Conservation (phyloP, 352 stramenopile species). For the Globisporangium cystogenes region DNA sequence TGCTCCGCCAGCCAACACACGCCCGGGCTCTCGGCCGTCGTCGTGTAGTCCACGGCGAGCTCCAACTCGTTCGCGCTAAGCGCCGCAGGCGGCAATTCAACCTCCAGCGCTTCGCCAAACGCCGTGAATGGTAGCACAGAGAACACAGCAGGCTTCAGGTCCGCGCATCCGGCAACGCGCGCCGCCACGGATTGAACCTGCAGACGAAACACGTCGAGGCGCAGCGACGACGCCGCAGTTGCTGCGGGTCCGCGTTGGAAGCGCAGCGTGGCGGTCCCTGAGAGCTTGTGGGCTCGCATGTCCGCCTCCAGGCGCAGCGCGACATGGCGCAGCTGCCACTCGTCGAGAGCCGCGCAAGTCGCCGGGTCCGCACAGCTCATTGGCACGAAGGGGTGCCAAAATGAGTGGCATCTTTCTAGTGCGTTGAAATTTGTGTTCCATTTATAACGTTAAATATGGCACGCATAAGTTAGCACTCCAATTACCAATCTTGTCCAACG, state of each 20-base stretch:
- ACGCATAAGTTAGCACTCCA: too few relatives aligned
- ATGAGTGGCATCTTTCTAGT: too few relatives aligned
- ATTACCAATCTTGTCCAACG: too few relatives aligned
- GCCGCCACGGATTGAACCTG: conserved; percentile 32
- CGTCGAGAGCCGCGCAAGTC: conserved; percentile 47
- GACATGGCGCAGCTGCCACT: conserved; percentile 48
- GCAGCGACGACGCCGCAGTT: conserved; percentile 14
- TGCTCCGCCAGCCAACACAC: conserved; percentile 83
- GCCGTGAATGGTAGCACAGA: conserved; percentile 50
- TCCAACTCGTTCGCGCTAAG: conserved; percentile 19
- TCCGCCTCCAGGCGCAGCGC: conserved; percentile 45
- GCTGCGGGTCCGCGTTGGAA: conserved; percentile 18
- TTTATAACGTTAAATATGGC: too few relatives aligned
- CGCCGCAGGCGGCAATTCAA: conserved; percentile 27
- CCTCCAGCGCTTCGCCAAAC: conserved; percentile 53
- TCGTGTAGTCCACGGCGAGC: conserved; percentile 62
- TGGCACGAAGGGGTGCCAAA: too few relatives aligned
- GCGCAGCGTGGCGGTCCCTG: conserved; percentile 27
- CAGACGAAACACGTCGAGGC: conserved; percentile 63
- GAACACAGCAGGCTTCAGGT: conserved; percentile 31
- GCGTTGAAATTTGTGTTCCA: too few relatives aligned
- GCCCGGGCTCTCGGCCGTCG: conserved; percentile 48
- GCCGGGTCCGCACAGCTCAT: conserved; percentile 29
- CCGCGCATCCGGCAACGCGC: neutral
- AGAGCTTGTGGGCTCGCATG: conserved; percentile 23